These are phyloP conservation scores for Saturnispora diversa DNA, from an alignment of 805 yeast species.

Conservation along the genomic window DNA sequence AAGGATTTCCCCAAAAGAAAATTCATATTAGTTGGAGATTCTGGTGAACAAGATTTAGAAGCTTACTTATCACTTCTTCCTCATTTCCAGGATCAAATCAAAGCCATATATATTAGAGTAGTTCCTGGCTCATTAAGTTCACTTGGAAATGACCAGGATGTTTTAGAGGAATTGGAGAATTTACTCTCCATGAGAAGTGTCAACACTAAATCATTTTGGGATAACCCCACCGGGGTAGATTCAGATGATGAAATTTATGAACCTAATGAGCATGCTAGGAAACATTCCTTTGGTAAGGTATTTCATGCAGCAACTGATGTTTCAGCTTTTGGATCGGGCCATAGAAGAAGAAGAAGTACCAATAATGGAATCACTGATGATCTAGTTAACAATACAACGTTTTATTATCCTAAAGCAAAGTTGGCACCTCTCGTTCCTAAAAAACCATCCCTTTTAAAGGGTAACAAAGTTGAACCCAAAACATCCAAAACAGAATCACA, in stretches of 20 bases:
- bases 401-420: conserved; percentile 15
- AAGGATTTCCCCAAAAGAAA: conserved; percentile 68
- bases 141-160: conserved; percentile 31
- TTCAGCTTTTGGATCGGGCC: neutral
- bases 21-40: conserved; percentile 85
- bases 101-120: conserved; percentile 74
- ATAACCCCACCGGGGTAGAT: conserved; percentile 14
- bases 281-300: neutral
- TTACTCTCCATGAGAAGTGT: conserved; percentile 15
- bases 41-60: conserved; percentile 92
- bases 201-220: conserved; percentile 2
- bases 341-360: neutral
- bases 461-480: conserved; percentile 4
- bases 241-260: conserved; percentile 11
- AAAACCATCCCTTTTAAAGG: conserved; percentile 34
- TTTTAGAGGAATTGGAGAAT: conserved; percentile 19
- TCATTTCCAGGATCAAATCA: conserved; percentile 51
- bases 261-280: neutral
- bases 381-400: neutral
- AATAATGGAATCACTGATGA: conserved; percentile 2
- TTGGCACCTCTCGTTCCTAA: conserved; percentile 38
- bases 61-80: conserved; percentile 72
- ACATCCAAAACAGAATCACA: neutral
- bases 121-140: conserved; percentile 64
- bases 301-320: neutral